phyloP scores from a whole-genome alignment of 345 rosid genomes.

The Corchorus olitorius region DNA sequence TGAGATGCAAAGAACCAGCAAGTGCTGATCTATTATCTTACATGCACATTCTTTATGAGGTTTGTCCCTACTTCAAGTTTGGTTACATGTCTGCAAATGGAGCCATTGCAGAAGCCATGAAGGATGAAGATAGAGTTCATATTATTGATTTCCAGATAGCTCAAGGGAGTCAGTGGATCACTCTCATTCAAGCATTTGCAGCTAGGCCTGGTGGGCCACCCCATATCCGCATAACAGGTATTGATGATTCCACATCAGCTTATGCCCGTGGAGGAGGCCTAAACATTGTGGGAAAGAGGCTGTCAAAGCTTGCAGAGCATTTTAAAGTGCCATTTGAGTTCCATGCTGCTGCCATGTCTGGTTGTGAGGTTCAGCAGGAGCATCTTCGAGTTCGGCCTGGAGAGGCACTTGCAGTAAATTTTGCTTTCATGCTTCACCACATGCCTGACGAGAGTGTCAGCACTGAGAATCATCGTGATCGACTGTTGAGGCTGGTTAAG shows the following conservation, averaged over 20 bases:
- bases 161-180: conserved; percentile 90
- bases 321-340: conserved; percentile 87
- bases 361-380: conserved; percentile 48
- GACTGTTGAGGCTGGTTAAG: conserved; percentile 69
- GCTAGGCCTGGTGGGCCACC: conserved; percentile 93
- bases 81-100: conserved; percentile 98
- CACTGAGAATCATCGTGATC: conserved; percentile 73
- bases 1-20: conserved; percentile 72
- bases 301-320: conserved; percentile 60
- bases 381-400: conserved; percentile 50
- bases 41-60: conserved; percentile 79
- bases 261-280: conserved; percentile 87
- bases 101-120: conserved; percentile 96
- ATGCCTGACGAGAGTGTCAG: conserved; percentile 92
- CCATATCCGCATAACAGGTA: conserved; percentile 73
- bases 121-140: conserved; percentile 76
- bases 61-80: conserved; percentile 89
- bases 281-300: conserved; percentile 60
- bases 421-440: conserved; percentile 82
- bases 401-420: conserved; percentile 86
- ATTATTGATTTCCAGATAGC: conserved; percentile 88
- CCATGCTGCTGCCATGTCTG: conserved; percentile 56
- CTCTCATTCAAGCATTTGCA: conserved; percentile 92
- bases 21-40: conserved; percentile 71
- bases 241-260: conserved; percentile 74